Base-by-base conservation (phyloP, 352 stramenopile genomes). In the Phytopythium boreale region DNA sequence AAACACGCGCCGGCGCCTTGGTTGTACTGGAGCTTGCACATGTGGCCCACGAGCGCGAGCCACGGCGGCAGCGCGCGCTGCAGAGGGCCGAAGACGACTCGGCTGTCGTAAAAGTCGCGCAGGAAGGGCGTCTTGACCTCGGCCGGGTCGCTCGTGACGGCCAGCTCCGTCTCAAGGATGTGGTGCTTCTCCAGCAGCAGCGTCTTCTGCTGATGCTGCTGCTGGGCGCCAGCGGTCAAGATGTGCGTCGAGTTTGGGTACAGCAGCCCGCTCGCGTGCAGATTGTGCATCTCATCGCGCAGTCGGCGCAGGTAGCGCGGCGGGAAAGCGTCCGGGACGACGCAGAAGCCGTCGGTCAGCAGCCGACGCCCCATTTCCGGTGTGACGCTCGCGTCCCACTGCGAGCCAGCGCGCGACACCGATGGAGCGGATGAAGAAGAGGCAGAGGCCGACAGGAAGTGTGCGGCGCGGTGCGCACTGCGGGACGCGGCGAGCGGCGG, bases 11-110 rank as follows among this genome's bases (percentile, higher is more conserved):
- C 85, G 56, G 64, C 56, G 55, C 88, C 88, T 56, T 85, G 71
- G 57, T 92, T 96, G 58, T 84, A 78, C 67, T 96, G 88, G 14
- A 95, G 64, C 67, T 96, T 95, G 59, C 92, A 57, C 80, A 91
- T 89, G 56, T 84, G 74, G 14, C 68, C 74, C 17, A 61, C 59
- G 20, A 91, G 61, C 14, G 60, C 66, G 17, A 92, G 58, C 77
- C 83, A 87, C 12, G 61, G 2, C 2, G 76, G 80, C 56, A 84
- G 58, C 19, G 59, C 51, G 36, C 53, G 61, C 34, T 70, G 56
- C 24, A 91, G 58, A 10, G 77, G 64, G 17, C 64, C 66, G 29
- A 88, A 82, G n/a, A 91, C 68, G 49, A 79, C 66, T 63, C 86
- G 65, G 57, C 80, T 58, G 46, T 93, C 87, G 52, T 88, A 88